These are phyloP conservation scores for Ballota nigra DNA, from an alignment of 257 asterid species.

Conservation along the genomic window DNA sequence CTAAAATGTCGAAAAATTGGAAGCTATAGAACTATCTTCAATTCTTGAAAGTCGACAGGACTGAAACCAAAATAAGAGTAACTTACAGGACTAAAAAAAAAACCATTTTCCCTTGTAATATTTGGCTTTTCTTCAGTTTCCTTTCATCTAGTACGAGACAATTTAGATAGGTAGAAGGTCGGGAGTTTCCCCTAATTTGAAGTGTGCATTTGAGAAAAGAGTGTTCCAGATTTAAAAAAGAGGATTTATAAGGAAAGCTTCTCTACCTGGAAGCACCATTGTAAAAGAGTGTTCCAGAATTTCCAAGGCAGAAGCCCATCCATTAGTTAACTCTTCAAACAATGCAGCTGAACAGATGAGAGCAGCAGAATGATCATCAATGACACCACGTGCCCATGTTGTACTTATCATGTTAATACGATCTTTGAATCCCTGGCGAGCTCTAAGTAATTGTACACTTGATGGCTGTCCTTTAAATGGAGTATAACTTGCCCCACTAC, in stretches of 20 bases:
- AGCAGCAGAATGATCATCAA: constrained; percentile 77
- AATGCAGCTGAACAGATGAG: constrained; percentile 79
- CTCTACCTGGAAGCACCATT: constrained; percentile 93
- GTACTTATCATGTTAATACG: constrained; percentile 54
- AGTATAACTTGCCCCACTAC: constrained; percentile 65
- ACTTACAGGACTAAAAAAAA: neutral
- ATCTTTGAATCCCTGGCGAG: constrained; percentile 93
- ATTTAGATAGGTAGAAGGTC: neutral
- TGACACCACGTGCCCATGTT: constrained; percentile 68
- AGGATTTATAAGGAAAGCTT: neutral
- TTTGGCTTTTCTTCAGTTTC: neutral
- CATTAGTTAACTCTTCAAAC: constrained; percentile 83
- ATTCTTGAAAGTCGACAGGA: neutral
- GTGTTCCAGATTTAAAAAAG: neutral
- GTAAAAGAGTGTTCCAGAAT: constrained; percentile 73
- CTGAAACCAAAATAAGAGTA: no score
- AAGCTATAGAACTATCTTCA: no score
- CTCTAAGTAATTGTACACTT: constrained; percentile 74
- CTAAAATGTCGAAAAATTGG: neutral
- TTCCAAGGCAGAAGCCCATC: constrained; percentile 66
- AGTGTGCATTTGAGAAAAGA: neutral
- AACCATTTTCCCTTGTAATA: neutral
- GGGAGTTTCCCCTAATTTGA: neutral
- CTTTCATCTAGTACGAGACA: neutral
- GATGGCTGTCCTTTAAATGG: constrained; percentile 65